phyloP scores from a whole-genome alignment of 1,139 yeast species.

The Debaryomyces fabryi region DNA sequence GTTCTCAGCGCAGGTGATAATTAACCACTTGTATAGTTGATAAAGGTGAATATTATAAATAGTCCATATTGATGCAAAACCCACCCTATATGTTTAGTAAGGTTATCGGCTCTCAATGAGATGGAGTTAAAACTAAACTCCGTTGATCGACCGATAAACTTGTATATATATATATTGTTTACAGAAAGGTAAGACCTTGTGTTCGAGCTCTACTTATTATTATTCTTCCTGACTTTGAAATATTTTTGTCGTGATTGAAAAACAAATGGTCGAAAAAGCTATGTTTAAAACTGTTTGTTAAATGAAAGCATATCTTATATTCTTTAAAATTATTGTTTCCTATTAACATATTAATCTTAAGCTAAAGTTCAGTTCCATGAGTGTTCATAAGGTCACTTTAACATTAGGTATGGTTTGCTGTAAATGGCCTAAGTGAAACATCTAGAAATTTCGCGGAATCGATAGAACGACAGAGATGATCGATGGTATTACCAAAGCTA shows the following conservation, averaged over 20 bases:
- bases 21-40: too few species aligned
- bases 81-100: too few species aligned
- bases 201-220: background rate
- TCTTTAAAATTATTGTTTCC: background rate
- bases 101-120: too few species aligned
- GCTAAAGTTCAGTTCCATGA: background rate
- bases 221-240: slow-evolving; percentile 4
- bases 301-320: background rate
- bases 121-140: too few species aligned
- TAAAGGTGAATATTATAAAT: too few species aligned
- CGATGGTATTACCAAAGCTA: background rate
- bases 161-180: too few species aligned
- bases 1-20: too few species aligned
- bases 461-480: background rate
- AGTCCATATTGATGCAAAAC: too few species aligned
- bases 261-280: background rate
- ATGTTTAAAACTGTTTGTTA: background rate
- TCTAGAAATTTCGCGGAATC: slow-evolving; percentile 6
- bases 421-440: background rate
- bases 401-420: background rate
- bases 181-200: too few species aligned
- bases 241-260: slow-evolving; percentile 9
- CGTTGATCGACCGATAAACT: too few species aligned
- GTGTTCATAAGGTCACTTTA: background rate
- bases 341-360: background rate